Conservation (phyloP, 441 rosid genomes). For the Isatis lusitanica region DNA sequence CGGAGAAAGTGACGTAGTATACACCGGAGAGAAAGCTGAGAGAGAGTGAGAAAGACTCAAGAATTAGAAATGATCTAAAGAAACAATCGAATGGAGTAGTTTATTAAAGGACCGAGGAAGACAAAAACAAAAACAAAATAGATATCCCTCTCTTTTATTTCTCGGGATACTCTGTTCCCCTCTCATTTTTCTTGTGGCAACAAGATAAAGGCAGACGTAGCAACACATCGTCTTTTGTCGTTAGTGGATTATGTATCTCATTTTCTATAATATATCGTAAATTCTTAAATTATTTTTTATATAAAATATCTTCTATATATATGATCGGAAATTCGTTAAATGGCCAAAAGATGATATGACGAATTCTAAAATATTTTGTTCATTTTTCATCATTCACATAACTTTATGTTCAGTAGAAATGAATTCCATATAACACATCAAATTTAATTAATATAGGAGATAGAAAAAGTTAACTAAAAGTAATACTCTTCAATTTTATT, state of each 20-base stretch:
- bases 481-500: too few relatives aligned
- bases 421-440: too few relatives aligned
- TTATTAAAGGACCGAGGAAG: neutral
- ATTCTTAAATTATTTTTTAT: neutral
- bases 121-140: neutral
- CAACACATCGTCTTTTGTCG: slow-evolving; percentile 17
- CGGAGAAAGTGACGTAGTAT: slow-evolving; percentile 35
- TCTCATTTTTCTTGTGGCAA: slow-evolving; percentile 17
- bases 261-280: neutral
- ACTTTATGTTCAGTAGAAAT: neutral
- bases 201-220: slow-evolving; percentile 20
- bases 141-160: neutral
- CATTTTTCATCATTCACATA: neutral
- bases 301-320: neutral
- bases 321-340: neutral
- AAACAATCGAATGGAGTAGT: neutral
- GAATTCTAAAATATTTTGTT: neutral
- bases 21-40: slow-evolving; percentile 34
- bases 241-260: neutral
- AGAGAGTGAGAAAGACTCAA: slow-evolving; percentile 10
- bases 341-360: neutral
- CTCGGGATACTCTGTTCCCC: neutral
- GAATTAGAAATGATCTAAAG: slow-evolving; percentile 6
- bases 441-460: too few relatives aligned
- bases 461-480: too few relatives aligned